Evolutionary conservation across 2,329 filamentous ascomycete genomes (phyloP).

Genomic region (Rhytidhysteron rufulum): DNA sequence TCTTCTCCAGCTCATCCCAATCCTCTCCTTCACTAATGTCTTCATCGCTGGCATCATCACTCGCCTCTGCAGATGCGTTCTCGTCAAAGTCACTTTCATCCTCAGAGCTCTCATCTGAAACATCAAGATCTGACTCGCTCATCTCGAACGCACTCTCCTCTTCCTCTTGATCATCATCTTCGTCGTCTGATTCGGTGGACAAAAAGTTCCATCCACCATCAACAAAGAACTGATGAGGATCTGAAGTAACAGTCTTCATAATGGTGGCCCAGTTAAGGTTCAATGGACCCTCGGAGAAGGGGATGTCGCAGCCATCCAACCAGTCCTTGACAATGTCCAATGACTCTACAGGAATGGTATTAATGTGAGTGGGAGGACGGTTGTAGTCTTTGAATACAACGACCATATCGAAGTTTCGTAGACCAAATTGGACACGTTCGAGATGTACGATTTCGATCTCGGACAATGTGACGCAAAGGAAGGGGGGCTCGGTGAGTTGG

Average conservation of each 20-base stretch:
- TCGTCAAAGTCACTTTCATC: conserved; percentile 93
- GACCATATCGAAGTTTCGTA: conserved; percentile 99
- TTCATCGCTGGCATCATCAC: conserved; percentile 60
- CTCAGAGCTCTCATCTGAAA: conserved; percentile 72
- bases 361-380: conserved; percentile 86
- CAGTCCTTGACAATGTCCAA: conserved; percentile 96
- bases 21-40: conserved; percentile 66
- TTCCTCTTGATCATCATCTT: conserved; percentile 71
- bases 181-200: conserved; percentile 79
- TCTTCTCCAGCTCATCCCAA: conserved; percentile 92
- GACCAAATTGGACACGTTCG: conserved; percentile 89
- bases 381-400: conserved; percentile 98
- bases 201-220: conserved; percentile 97
- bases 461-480: conserved; percentile 90
- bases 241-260: conserved; percentile 96
- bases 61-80: conserved; percentile 77
- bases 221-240: conserved; percentile 90
- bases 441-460: conserved; percentile 96
- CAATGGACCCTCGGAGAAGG: conserved; percentile 88
- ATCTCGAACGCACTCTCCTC: conserved; percentile 93
- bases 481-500: conserved; percentile 93
- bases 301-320: conserved; percentile 92
- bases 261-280: conserved; percentile 99
- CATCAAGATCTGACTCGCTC: conserved; percentile 72
- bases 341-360: conserved; percentile 94